Base-by-base conservation (phyloP, 1,139 yeast species). In the Pneumocystis murina region DNA sequence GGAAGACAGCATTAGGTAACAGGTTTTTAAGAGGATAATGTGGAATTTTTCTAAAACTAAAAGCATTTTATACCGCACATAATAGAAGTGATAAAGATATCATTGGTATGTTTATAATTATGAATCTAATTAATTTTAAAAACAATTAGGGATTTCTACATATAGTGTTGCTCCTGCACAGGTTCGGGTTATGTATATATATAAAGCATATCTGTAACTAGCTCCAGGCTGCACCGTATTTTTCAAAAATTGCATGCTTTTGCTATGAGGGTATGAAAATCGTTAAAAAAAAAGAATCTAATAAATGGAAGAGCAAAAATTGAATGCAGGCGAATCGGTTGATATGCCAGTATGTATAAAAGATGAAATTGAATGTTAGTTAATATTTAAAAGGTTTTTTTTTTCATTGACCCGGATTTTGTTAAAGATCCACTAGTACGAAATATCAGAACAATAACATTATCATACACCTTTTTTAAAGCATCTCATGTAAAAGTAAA, bases 321-420 rank as follows among this genome's bases (percentile, higher is more conserved):
- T 92, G 68, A 81, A 85, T 65, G 96, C 97, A 1, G 97, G 97
- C 6, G 99, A 94, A 76, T 97, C 92, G 73, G 96, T 94, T 17
- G 99, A 94, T 72, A 92, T 94, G 98, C 99, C 99, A 2, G 67
- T 66, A 58, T 38, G 43, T 58, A 20, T 38, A 20, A 12, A 58
- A 20, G 20, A 20, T 14, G 1, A 7, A n/a, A 12, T 10, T 38
- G 14, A 28, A 38, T 58, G 16, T 39, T 39, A 38, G 17, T 24
- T 20, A 7, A 0, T 91, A 3, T 48, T 48, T 48, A 2, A 41
- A 43, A 48, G 55, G 55, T 92, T 20, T 94, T 94, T 77, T 94
- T 94, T 81, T 94, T 94, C 75, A 87, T 94, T 64, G 99, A 94
- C 72, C 99, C 99, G 0, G 98, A 94, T 69, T 92, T 88, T 75